Conservation (phyloP, 768 basidiomycete species). For the Tylopilus balloui region DNA sequence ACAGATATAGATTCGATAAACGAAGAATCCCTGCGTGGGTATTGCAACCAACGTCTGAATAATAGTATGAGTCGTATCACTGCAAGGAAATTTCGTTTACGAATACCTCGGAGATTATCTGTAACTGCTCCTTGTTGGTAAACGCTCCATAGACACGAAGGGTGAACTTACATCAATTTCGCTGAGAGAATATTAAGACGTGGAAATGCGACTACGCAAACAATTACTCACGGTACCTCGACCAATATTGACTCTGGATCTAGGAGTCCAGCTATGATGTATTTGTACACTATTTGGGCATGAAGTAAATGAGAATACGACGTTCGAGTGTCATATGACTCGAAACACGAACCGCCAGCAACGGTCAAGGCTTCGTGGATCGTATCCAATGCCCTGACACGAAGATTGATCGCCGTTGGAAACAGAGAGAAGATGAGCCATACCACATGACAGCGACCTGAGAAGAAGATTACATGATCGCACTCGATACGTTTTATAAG, state of each 20-base stretch:
- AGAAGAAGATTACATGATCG: background rate
- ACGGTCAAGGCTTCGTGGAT: slow-evolving; percentile 5
- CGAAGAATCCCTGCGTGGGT: slow-evolving; percentile 5
- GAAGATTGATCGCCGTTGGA: too few species aligned
- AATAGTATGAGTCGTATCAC: background rate
- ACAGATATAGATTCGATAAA: slow-evolving; percentile 11
- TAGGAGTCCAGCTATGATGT: background rate
- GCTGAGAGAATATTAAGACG: background rate
- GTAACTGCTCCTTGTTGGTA: slow-evolving; percentile 2
- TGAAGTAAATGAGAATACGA: background rate
- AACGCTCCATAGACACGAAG: background rate
- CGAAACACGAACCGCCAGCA: slow-evolving; percentile 7
- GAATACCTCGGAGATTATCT: slow-evolving; percentile 1
- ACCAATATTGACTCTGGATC: background rate
- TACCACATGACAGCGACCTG: slow-evolving; percentile 16
- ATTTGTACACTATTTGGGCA: background rate
- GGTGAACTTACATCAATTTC: slow-evolving; percentile 10
- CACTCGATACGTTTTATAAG: background rate
- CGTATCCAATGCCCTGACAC: slow-evolving; percentile 8
- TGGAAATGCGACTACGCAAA: background rate
- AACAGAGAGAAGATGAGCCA: background rate
- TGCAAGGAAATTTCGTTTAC: too few species aligned
- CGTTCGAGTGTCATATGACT: background rate
- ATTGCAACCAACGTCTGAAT: slow-evolving; percentile 1
- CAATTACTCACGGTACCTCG: background rate